Percentiles rank a stretch among this genome's conserved stretches.
phyloP scores from a whole-genome alignment of 2,329 filamentous ascomycete species.

The Sarocladium kiliense region DNA sequence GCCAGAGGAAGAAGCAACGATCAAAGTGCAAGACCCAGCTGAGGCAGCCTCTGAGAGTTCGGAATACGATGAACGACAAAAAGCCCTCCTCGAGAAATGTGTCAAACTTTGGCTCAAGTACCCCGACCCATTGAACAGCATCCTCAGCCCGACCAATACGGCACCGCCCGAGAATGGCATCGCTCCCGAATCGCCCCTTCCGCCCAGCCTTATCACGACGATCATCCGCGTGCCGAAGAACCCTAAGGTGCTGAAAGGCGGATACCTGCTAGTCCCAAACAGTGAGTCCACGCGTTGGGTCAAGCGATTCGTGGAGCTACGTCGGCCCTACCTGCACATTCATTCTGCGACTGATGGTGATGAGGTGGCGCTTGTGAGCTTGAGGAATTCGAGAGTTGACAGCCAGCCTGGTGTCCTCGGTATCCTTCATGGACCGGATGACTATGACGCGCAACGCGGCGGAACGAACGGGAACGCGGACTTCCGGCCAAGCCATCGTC shows the following conservation, averaged over 20 bases:
- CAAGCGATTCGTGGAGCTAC: conserved; percentile 86
- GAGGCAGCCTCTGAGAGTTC: conserved; percentile 19
- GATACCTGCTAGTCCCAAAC: conserved; percentile 82
- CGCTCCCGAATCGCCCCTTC: conserved; percentile 37
- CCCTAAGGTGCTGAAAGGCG: conserved; percentile 73
- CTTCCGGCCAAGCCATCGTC: conserved; percentile 41
- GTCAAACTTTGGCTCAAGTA: conserved; percentile 61
- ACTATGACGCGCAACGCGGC: conserved; percentile 25
- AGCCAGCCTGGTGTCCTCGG: conserved; percentile 83
- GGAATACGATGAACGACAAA: conserved; percentile 43
- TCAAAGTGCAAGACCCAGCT: conserved; percentile 15
- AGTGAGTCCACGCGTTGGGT: conserved; percentile 80
- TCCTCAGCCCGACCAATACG: conserved; percentile 57
- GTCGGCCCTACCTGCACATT: conserved; percentile 86
- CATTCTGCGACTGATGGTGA: conserved; percentile 73
- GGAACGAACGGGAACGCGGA: conserved; percentile 27
- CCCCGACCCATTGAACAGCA: conserved; percentile 49
- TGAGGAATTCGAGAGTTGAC: conserved; percentile 87
- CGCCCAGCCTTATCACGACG: conserved; percentile 66
- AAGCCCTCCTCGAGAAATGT: conserved; percentile 46
- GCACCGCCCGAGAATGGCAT: conserved; percentile 64
- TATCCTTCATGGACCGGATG: conserved; percentile 54
- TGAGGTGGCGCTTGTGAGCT: conserved; percentile 81
- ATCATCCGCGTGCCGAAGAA: conserved; percentile 79
- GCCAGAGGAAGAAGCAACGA: conserved; percentile 13